Base-by-base conservation (phyloP, 306 rosid species). In the Malus sieversii region DNA sequence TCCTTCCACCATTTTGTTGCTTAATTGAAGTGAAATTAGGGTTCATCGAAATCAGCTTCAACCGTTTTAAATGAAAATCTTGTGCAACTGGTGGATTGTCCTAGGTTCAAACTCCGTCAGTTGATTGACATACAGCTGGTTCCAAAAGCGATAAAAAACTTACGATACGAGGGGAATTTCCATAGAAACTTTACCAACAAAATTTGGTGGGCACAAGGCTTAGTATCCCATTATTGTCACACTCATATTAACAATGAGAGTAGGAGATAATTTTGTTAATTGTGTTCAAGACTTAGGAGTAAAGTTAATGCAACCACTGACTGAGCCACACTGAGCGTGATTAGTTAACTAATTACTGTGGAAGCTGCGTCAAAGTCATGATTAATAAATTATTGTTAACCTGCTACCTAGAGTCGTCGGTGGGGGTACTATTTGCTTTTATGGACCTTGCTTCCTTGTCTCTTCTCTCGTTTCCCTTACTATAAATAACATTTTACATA, bases 281-380 rank as follows among this genome's bases (percentile, higher is more conserved):
- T 64, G 2, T 14, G 66, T 25, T 60, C 25, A 27, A 83, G 78
- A 75, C 88, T 88, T 86, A 44, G 80, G 72, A 71, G 77, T 68
- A 23, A 86, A 74, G 87, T 77, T 72, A 82, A 72, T 80, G 84
- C 70, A 79, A 75, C 22, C 72, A 35, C 23, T 27, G 40, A 35
- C 23, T 33, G 40, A 58, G 3, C 19, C 14, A n/a, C 42, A 76
- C 25, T 13, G 74, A 78, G 18, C 19, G 4, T 5, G 58, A 82
- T 79, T 80, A 29, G 27, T 68, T 73, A 82, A 78, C 60, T 67
- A 33, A 18, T 79, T 79, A 58, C 46, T 44, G 27, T 33, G 22
- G 30, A 6, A 63, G 9, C 45, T 64, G 22, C 44, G 27, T 20
- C 58, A 35, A 46, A 65, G 42, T 23, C 70, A 74, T 68, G 29